A percentile compares a stretch with the other conserved stretches of the same genome.
These are phyloP conservation scores for rapeseed (Brassica napus) DNA, from an alignment of 345 rosid genomes.

Conservation along the genomic window DNA sequence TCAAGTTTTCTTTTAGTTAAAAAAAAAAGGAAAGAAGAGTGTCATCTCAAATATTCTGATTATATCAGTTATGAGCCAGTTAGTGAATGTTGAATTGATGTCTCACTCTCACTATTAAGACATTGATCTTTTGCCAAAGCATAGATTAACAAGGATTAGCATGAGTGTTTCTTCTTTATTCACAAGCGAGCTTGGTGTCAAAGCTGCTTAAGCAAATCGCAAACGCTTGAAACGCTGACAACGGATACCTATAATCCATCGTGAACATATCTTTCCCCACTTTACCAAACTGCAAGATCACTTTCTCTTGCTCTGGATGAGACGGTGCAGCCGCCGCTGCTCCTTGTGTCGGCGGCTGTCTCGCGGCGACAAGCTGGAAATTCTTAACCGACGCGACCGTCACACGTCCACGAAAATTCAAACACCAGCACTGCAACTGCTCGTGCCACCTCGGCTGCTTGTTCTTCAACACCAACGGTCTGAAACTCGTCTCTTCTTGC, in stretches of 20 bases:
- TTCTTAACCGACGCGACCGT: constrained; percentile 72
- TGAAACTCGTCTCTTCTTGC: constrained; percentile 43
- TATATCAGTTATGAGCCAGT: not conserved
- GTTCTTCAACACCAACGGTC: constrained; percentile 59
- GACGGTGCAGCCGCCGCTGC: constrained; percentile 42
- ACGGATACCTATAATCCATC: constrained; percentile 92
- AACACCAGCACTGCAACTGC: constrained; percentile 68
- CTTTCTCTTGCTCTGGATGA: constrained; percentile 72
- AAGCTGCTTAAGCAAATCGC: constrained; percentile 99
- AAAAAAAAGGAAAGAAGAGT: not conserved
- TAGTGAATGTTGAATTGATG: constrained; percentile 15
- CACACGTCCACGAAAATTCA: constrained; percentile 65
- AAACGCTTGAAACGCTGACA: constrained; percentile 96
- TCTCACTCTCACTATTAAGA: constrained; percentile 10
- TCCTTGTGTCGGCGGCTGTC: constrained; percentile 41
- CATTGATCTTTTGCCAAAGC: constrained; percentile 25
- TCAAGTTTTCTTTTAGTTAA: no score
- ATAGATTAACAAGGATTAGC: constrained; percentile 28
- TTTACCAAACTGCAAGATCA: constrained; percentile 93
- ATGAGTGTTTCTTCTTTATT: constrained; percentile 24
- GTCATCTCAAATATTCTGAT: not conserved
- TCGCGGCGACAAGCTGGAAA: constrained; percentile 59
- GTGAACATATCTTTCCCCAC: constrained; percentile 97
- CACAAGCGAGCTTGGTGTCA: constrained; percentile 98
- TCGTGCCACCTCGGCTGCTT: constrained; percentile 77